These are phyloP conservation scores for Gnetum montanum DNA, from an alignment of 75 land plant genomes.

Conservation along the genomic window DNA sequence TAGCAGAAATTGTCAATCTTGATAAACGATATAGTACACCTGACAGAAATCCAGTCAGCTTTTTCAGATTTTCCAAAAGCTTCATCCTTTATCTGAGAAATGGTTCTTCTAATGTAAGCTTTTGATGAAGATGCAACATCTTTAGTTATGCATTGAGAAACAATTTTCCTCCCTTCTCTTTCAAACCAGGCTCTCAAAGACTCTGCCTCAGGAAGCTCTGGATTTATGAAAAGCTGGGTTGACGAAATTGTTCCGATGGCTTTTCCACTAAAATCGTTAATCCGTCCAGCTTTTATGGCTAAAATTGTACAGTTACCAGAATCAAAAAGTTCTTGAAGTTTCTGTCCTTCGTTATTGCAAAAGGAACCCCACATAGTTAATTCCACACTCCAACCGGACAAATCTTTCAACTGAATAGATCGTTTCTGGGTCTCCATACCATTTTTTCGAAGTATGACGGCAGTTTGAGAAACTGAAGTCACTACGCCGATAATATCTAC, in stretches of 20 bases:
- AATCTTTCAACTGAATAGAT: constrained; percentile 70
- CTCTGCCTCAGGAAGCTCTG: constrained; percentile 61
- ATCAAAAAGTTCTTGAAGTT: constrained; percentile 63
- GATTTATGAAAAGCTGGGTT: constrained; percentile 66
- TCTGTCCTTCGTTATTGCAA: constrained; percentile 81
- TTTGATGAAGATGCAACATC: constrained; percentile 35
- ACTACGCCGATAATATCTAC: constrained; percentile 87
- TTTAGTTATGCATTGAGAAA: constrained; percentile 59
- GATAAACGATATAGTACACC: constrained; percentile 71
- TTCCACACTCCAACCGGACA: constrained; percentile 75
- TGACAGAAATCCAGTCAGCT: constrained; percentile 84
- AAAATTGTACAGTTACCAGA: constrained; percentile 60
- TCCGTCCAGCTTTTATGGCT: constrained; percentile 84
- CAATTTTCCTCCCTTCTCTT: constrained; percentile 47
- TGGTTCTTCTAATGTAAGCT: constrained; percentile 60
- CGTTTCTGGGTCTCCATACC: constrained; percentile 85
- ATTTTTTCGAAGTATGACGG: constrained; percentile 76
- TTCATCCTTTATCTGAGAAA: constrained; percentile 86
- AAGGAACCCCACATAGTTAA: constrained; percentile 94
- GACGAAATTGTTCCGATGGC: constrained; percentile 68
- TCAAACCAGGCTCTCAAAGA: constrained; percentile 68
- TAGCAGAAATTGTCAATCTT: constrained; percentile 91
- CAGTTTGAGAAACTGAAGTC: constrained; percentile 44
- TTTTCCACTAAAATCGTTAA: constrained; percentile 94
- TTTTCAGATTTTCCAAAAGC: constrained; percentile 84